phyloP scores from a whole-genome alignment of 2,329 filamentous ascomycete genomes.

The Parastagonospora nodorum region DNA sequence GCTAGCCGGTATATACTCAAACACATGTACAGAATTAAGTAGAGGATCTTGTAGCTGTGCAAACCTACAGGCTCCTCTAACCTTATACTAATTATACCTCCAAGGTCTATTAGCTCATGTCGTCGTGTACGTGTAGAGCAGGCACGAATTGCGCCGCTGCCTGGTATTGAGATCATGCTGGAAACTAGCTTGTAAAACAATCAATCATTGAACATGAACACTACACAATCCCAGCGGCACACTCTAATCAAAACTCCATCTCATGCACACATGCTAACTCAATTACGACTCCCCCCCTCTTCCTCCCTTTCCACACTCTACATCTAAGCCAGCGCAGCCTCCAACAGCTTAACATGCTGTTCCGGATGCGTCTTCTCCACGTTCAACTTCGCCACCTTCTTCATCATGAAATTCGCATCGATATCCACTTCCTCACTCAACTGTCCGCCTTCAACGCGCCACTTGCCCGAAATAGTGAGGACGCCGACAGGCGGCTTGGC shows the following conservation, averaged over 20 bases:
- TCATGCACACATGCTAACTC: neutral
- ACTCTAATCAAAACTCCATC: neutral
- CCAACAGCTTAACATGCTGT: constrained; percentile 43
- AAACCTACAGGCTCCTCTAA: too few species aligned
- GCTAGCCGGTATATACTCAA: too few species aligned
- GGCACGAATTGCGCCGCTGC: too few species aligned
- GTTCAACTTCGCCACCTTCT: constrained; percentile 49
- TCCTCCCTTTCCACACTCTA: neutral
- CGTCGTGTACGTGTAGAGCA: too few species aligned
- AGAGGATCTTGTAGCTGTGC: too few species aligned
- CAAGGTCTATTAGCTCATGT: too few species aligned
- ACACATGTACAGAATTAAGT: too few species aligned
- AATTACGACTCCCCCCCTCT: neutral
- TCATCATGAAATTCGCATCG: constrained; percentile 50
- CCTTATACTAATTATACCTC: too few species aligned
- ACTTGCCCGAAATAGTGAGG: constrained; percentile 46
- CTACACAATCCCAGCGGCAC: too few species aligned
- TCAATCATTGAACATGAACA: too few species aligned
- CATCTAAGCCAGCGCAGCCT: constrained; percentile 32
- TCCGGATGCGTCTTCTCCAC: constrained; percentile 48
- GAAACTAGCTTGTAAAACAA: too few species aligned
- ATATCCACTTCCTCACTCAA: constrained; percentile 48
- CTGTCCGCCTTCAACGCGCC: constrained; percentile 40
- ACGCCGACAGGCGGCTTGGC: constrained; percentile 47
- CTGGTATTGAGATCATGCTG: too few species aligned